phyloP scores from a whole-genome alignment of 2,329 filamentous ascomycete species.

The Fonsecaea pedrosoi region DNA sequence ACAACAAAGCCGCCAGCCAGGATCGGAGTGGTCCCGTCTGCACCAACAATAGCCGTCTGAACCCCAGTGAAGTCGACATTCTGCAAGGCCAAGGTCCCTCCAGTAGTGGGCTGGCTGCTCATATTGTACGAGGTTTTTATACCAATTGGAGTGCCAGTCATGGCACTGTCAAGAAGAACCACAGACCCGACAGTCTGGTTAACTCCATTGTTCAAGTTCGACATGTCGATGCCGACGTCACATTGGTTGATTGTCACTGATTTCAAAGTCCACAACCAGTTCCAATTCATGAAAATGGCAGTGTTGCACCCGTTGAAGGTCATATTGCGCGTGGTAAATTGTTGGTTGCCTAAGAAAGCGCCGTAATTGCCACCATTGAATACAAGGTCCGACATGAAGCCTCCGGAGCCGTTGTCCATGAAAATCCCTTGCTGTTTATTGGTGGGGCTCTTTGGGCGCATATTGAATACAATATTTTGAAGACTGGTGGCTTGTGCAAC shows the following conservation, averaged over 20 bases:
- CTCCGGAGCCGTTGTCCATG: constrained; percentile 82
- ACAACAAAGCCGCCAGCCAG: constrained; percentile 74
- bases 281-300: constrained; percentile 89
- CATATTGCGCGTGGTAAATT: constrained; percentile 84
- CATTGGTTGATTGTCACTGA: constrained; percentile 76
- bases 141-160: constrained; percentile 77
- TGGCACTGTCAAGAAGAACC: constrained; percentile 78
- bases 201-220: constrained; percentile 59
- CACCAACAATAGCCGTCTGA: constrained; percentile 69
- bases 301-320: constrained; percentile 83
- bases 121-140: constrained; percentile 76
- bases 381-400: constrained; percentile 80
- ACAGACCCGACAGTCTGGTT: constrained; percentile 84
- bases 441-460: constrained; percentile 69
- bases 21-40: constrained; percentile 59
- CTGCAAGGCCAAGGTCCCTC: constrained; percentile 82
- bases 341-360: constrained; percentile 82
- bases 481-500: constrained; percentile 82
- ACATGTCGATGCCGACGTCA: constrained; percentile 79
- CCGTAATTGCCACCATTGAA: constrained; percentile 84
- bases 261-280: constrained; percentile 86
- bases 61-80: constrained; percentile 84
- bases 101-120: constrained; percentile 68
- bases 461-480: constrained; percentile 82
- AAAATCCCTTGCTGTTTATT: constrained; percentile 80